These are phyloP conservation scores for Nitzschia sp. DNA, from an alignment of 108 stramenopile genomes.

Conservation along the genomic window DNA sequence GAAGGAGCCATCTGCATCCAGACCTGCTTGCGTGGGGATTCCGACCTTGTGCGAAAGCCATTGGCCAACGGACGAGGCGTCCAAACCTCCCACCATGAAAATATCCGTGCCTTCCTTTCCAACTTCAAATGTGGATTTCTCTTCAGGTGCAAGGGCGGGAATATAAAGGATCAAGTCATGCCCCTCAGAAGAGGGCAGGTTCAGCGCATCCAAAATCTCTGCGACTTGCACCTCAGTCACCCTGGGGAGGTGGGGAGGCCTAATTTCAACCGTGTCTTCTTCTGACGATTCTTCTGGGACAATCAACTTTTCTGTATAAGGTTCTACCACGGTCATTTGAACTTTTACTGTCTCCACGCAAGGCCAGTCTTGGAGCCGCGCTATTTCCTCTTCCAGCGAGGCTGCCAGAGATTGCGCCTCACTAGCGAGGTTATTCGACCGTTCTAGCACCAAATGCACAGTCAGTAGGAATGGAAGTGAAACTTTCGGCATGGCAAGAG, in stretches of 20 bases:
- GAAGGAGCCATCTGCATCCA: slow-evolving; percentile 11
- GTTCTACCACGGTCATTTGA: not conserved
- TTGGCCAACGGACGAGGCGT: not conserved
- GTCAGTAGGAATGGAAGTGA: not conserved
- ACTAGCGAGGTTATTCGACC: not conserved
- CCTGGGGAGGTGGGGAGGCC: not conserved
- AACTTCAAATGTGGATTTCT: not conserved
- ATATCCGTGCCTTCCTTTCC: not conserved
- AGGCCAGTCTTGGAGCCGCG: slow-evolving; percentile 1
- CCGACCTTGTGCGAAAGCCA: slow-evolving; percentile 12
- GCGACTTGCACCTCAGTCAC: not conserved
- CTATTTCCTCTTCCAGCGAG: not conserved
- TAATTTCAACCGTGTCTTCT: not conserved
- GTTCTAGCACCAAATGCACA: slow-evolving; percentile 6
- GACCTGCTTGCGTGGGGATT: not conserved
- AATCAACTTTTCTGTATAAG: not conserved
- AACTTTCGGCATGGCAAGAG: not conserved
- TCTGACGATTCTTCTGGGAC: not conserved
- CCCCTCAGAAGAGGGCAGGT: not conserved
- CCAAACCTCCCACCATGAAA: slow-evolving; percentile 7
- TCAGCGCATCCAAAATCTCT: not conserved
- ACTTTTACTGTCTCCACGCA: not conserved
- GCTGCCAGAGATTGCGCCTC: not conserved
- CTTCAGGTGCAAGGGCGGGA: not conserved
- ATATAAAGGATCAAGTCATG: not conserved